Evolutionary conservation across 345 rosid genomes (phyloP), one percentile per base, ranked within the genome.

Genomic region (Moricandia moricandioides): DNA sequence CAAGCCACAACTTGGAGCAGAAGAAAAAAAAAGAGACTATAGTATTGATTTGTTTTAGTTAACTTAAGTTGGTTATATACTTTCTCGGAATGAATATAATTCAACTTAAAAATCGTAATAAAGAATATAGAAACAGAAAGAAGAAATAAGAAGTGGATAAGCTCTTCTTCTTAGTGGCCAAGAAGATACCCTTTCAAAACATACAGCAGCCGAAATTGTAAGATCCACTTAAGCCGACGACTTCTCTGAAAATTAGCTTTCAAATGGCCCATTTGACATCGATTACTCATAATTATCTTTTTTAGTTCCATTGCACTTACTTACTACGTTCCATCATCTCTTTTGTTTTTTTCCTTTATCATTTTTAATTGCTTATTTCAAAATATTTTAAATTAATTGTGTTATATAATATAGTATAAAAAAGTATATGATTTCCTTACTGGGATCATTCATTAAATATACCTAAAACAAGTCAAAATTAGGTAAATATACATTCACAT

Each of bases 151-250:
- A 47, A 13, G 24, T 21, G 24, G 24, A 21, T 21, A 21, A 21
- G 24, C 1, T 21, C 24, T 21, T 21, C 24, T 21, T 21, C 24
- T 21, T 21, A 21, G 24, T 21, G 24, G 24, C 24, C 24, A 21
- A 21, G 24, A 21, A 21, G 24, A 21, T 21, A 21, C 24, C 24
- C 24, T 21, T 21, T 21, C 1, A 21, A 21, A 21, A 21, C 24
- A 45, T 45, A 45, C 65, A 72, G 80, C 80, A 76, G 80, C 75
- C 80, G 62, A 77, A 76, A 70, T 77, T 56, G 75, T 70, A 64
- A 70, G 65, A 63, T 62, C 70, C 65, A 76, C 74, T 76, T 62
- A 63, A 70, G 75, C 31, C 70, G 60, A 77, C 71, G 75, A 70
- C 80, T 77, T 70, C 39, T 63, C 11, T 16, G 71, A 76, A 76